Conservation (phyloP, 129 eudicot genomes). For the Scalesia atractyloides region DNA sequence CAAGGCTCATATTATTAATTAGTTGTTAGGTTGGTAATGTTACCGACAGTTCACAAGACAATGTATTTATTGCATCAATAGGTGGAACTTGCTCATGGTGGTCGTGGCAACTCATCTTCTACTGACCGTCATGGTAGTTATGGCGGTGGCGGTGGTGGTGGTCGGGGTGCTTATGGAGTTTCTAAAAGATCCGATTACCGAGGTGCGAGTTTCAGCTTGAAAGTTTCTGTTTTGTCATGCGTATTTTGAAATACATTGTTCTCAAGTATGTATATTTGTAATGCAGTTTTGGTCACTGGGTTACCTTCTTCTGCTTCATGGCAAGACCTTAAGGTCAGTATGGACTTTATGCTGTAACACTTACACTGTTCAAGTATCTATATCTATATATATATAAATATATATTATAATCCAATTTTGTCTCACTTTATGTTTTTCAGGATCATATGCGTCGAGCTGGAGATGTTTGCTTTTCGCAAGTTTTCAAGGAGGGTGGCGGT, state of each 20-base stretch:
- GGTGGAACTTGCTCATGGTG: constrained; percentile 99
- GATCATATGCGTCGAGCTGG: constrained; percentile 99
- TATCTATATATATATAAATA: neutral
- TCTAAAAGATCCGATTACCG: constrained; percentile 85
- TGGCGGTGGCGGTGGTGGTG: constrained; percentile 57
- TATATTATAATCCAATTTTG: neutral
- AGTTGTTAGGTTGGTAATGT: constrained; percentile 1
- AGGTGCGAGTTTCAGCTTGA: constrained; percentile 38
- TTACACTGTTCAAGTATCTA: neutral
- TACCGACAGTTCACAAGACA: neutral
- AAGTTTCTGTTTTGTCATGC: neutral
- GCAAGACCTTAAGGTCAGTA: constrained; percentile 92
- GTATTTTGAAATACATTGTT: neutral
- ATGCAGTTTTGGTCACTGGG: constrained; percentile 77
- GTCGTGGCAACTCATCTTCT: constrained; percentile 84
- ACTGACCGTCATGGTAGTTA: constrained; percentile 59
- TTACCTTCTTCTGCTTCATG: constrained; percentile 92
- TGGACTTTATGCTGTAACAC: neutral
- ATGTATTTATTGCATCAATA: constrained; percentile 25
- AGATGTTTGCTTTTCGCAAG: constrained; percentile 93
- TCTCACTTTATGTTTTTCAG: constrained; percentile 38
- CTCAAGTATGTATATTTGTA: constrained; percentile 1
- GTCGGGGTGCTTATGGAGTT: constrained; percentile 70
- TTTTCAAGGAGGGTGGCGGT: constrained; percentile 91
- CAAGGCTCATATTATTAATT: constrained; percentile 15